A percentile compares a stretch with the other conserved stretches of the same genome.
Evolutionary conservation across 2,329 filamentous ascomycete genomes (phyloP).

Genomic region (Zasmidium angulare): DNA sequence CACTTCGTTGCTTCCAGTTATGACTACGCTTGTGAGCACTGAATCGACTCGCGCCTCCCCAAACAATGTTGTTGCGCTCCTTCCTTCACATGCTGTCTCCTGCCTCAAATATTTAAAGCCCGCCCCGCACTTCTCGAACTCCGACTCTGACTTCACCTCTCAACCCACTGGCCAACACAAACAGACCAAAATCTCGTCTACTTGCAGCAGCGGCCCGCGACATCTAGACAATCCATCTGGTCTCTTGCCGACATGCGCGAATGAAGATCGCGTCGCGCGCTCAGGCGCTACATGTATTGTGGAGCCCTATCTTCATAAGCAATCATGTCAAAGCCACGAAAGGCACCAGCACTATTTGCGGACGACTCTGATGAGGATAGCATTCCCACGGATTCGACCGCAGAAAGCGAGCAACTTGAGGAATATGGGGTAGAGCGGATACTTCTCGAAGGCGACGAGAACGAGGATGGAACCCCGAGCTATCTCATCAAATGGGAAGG

Average conservation of each 20-base stretch:
- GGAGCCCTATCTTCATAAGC: neutral
- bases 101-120: too few relatives aligned
- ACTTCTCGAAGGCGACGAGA: conserved; percentile 24
- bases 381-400: conserved; percentile 30
- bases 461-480: conserved; percentile 6
- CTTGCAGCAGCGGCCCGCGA: too few relatives aligned
- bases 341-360: conserved; percentile 1
- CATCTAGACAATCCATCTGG: too few relatives aligned
- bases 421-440: conserved; percentile 34
- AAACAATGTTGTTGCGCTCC: too few relatives aligned
- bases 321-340: neutral
- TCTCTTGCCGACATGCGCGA: too few relatives aligned
- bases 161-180: neutral
- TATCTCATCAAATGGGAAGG: conserved; percentile 37
- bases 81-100: too few relatives aligned
- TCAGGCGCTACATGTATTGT: neutral
- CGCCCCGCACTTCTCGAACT: too few relatives aligned
- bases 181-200: neutral
- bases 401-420: conserved; percentile 19
- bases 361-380: conserved; percentile 30
- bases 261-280: too few relatives aligned
- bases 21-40: too few relatives aligned
- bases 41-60: too few relatives aligned
- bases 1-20: neutral
- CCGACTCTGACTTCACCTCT: too few relatives aligned